A percentile compares a stretch with the other conserved stretches of the same genome.
These are phyloP conservation scores for Alloascoidea africana DNA, from an alignment of 805 yeast genomes.

Conservation along the genomic window DNA sequence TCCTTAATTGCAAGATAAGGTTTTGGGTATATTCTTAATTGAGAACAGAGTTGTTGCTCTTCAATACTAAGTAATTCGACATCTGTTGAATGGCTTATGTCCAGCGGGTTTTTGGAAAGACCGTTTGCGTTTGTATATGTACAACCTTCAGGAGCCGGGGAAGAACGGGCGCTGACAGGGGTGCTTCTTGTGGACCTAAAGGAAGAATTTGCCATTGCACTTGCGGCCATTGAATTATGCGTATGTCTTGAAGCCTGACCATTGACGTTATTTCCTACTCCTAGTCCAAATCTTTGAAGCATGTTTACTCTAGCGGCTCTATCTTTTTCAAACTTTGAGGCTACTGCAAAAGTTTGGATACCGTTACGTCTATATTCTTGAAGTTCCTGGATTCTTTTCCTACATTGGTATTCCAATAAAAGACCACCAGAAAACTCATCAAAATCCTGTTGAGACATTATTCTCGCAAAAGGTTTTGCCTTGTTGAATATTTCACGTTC, in stretches of 20 bases:
- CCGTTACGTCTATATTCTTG: constrained; percentile 94
- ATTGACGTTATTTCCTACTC: neutral
- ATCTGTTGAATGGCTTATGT: constrained; percentile 52
- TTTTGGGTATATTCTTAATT: constrained; percentile 75
- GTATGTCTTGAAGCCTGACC: constrained; percentile 16
- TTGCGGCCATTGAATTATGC: constrained; percentile 14
- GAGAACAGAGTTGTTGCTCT: constrained; percentile 76
- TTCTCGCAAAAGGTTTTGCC: constrained; percentile 66
- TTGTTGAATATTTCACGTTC: constrained; percentile 70
- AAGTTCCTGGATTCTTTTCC: constrained; percentile 72
- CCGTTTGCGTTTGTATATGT: neutral
- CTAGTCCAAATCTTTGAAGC: neutral
- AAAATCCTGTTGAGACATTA: constrained; percentile 73
- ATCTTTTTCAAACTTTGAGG: constrained; percentile 78
- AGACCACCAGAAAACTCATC: constrained; percentile 60
- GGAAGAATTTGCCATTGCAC: no score
- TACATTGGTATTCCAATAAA: constrained; percentile 59
- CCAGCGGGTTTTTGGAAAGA: constrained; percentile 17
- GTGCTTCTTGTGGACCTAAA: no score
- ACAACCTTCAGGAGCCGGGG: neutral
- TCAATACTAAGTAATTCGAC: constrained; percentile 72
- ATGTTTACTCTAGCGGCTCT: constrained; percentile 41
- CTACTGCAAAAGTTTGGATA: constrained; percentile 68
- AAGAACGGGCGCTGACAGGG: neutral
- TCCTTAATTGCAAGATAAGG: constrained; percentile 91